These are phyloP conservation scores for Selaginella moellendorffii DNA, from an alignment of 75 land plant genomes.

Conservation along the genomic window DNA sequence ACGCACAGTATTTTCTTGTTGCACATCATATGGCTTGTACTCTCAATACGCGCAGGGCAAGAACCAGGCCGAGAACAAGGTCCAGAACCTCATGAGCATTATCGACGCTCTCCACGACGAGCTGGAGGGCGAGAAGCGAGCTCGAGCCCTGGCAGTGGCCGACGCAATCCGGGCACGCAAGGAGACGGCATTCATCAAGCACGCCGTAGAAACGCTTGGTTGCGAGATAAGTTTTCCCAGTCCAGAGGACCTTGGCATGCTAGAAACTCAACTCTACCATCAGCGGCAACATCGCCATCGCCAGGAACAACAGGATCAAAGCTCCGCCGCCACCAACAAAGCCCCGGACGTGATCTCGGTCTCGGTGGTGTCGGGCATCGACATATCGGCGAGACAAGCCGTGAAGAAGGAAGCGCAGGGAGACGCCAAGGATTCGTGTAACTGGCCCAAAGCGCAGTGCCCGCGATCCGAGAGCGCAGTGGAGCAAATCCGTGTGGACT, in stretches of 20 bases:
- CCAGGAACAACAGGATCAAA: conserved; percentile 15
- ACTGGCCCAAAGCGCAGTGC: conserved; percentile 83
- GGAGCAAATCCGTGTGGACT: conserved; percentile 70
- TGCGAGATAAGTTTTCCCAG: conserved; percentile 58
- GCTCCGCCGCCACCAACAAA: too few relatives aligned
- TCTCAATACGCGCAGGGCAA: conserved; percentile 39
- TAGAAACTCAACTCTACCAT: conserved; percentile 24
- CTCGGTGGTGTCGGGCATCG: too few relatives aligned
- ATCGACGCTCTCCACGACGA: conserved; percentile 39
- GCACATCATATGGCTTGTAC: not conserved
- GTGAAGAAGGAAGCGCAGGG: conserved; percentile 30
- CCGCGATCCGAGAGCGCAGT: conserved; percentile 72
- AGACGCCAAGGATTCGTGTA: conserved; percentile 49
- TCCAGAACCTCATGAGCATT: conserved; percentile 25
- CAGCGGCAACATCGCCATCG: conserved; percentile 12
- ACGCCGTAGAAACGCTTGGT: conserved; percentile 64
- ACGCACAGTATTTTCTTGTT: not conserved
- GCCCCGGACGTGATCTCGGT: too few relatives aligned
- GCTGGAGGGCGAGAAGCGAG: conserved; percentile 38
- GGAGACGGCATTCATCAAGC: conserved; percentile 59
- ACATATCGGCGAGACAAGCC: too few relatives aligned
- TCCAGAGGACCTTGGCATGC: conserved; percentile 19
- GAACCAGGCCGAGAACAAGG: conserved; percentile 50
- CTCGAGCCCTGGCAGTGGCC: not conserved
- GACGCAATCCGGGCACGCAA: conserved; percentile 31